Evolutionary conservation across 179 eudicot species (phyloP).

Genomic region (Heliamphora pulchella): DNA sequence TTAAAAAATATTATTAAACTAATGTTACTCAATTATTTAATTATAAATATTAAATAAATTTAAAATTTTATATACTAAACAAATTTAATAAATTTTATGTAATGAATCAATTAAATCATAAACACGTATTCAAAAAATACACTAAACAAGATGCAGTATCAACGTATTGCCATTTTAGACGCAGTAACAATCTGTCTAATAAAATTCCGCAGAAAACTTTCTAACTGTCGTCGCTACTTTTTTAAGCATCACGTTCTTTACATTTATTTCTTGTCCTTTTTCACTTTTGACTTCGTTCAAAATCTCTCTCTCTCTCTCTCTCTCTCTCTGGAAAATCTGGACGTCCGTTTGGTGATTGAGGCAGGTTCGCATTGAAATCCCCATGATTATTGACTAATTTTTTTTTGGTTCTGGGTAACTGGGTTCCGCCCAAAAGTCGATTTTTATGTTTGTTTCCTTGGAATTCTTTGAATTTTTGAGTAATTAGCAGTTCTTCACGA

Average conservation of each 20-base stretch:
- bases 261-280: neutral
- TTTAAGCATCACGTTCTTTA: neutral
- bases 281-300: neutral
- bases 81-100: no score
- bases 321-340: neutral
- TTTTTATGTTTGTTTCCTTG: neutral
- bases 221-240: neutral
- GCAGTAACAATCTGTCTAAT: neutral
- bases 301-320: neutral
- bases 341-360: conserved; percentile 9
- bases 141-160: no score
- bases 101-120: no score
- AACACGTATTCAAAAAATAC: no score
- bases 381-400: neutral
- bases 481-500: neutral
- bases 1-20: no score
- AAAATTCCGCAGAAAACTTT: neutral
- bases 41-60: no score
- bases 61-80: no score
- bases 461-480: neutral
- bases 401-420: neutral
- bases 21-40: no score
- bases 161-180: no score
- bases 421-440: neutral
- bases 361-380: neutral